Evolutionary conservation across 2,329 filamentous ascomycete species (phyloP), one percentile per base, ranked within the genome.

Genomic region (Chrysoporthe puriensis): DNA sequence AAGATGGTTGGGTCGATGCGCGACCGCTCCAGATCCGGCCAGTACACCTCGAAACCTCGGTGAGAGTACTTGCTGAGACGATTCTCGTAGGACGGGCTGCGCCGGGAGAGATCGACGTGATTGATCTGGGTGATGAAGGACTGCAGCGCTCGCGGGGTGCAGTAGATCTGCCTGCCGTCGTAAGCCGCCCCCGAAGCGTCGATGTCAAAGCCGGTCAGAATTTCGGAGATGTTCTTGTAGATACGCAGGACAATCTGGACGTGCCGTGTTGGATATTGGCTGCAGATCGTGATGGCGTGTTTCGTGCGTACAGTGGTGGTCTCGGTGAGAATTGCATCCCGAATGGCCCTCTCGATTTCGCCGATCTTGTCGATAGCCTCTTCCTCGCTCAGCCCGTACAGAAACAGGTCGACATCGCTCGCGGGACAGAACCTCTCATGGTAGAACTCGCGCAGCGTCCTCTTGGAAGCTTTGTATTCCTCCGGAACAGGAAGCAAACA

Each of bases 31-130:
- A 96, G 82, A 11, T 88, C 83, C 1, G 90, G 85, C 89, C 92
- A 97, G 76, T 91, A 91, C 0, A 95, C 87, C 77, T 97, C 93
- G 71, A 97, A 97, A 18, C 92, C 92, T 56, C 93, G 84, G 74
- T 91, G 91, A 16, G 91, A 91, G 77, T 97, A 95, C 77, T 96
- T 96, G 18, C 91, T 92, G 14, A 96, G 84, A 11, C 93, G 89
- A 72, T 93, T 96, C 75, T 97, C 93, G 72, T 97, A 97, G 0
- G 92, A 96, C 0, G 93, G 92, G 21, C 91, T 95, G 54, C 93
- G 88, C 26, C 93, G 86, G 4, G 87, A 89, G 46, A 97, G 83
- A 74, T 97, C 93, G 69, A 96, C 84, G 3, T 89, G 90, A 73
- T 97, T 96, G 75, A 88, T 85, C 77, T 97, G 93, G 0, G 92